Base-by-base conservation (phyloP, 805 yeast species). In the Yamadazyma sp. region DNA sequence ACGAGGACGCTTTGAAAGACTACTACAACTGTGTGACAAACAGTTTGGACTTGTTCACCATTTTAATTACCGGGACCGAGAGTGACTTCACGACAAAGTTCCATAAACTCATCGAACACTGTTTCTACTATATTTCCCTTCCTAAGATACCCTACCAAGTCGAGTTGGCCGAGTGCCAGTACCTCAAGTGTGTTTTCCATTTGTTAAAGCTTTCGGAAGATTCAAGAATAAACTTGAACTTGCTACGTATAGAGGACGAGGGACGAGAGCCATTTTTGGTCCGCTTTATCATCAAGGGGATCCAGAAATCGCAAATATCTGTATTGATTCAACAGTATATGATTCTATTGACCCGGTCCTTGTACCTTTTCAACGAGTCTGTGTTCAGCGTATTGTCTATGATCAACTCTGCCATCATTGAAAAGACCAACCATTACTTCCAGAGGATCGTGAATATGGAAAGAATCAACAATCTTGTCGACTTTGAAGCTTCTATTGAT, bases 61-160 rank as follows among this genome's bases (percentile, higher is more conserved):
- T 66, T 1, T 51, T 84, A 16, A 47, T 80, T 1, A 77, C 75
- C 46, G 89, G 87, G 0, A 63, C 72, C 10, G 90, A 83, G 47
- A 35, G 62, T 0, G 70, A 76, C 37, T 80, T 82, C 39, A 64
- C 63, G 6, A 59, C 57, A 1, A 67, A 67, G 28, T 69, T 79
- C 21, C 56, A 65, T n/a, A 44, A 55, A 6, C 48, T 77, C 18
- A 57, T 78, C 12, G 61, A 64, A 16, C 37, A 55, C 4, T 61
- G 67, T 38, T 46, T 53, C n/a, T 52, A 53, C 33, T 58, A 52
- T 36, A 31, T 23, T 13, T 29, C 29, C 5, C 15, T 42, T n/a
- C 28, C 35, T 21, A 15, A 7, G 12, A 36, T 31, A 38, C 51
- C 31, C 3, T 41, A 40, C 23, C 42, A 43, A 14, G 42, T 63